Percentiles rank a stretch among this genome's conserved stretches.
These are phyloP conservation scores for Colletotrichum somersetense DNA, from an alignment of 2,329 filamentous ascomycete species.

Conservation along the genomic window DNA sequence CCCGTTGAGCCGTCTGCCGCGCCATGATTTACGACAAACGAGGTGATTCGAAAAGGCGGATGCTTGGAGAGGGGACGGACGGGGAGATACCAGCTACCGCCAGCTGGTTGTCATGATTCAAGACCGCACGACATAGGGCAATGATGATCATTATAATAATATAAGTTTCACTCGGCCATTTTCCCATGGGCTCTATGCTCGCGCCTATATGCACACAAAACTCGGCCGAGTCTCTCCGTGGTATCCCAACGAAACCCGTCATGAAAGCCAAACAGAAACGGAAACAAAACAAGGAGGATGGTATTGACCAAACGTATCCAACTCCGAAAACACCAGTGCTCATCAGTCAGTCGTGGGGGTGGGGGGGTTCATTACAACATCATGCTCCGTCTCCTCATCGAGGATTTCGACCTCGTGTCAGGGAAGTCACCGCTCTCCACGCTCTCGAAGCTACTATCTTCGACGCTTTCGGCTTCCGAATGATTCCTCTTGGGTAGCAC, in stretches of 20 bases:
- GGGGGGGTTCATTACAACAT: slow-evolving; percentile 62
- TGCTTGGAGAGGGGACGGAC: slow-evolving; percentile 14
- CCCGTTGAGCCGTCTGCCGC: slow-evolving; percentile 70
- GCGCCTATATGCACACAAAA: slow-evolving; percentile 21
- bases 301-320: slow-evolving; percentile 35
- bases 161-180: slow-evolving; percentile 29
- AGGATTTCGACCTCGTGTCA: slow-evolving; percentile 46
- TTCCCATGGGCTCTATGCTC: slow-evolving; percentile 3
- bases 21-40: slow-evolving; percentile 56
- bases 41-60: slow-evolving; percentile 4
- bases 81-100: slow-evolving; percentile 12
- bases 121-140: slow-evolving; percentile 35
- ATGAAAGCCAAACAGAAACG: slow-evolving; percentile 25
- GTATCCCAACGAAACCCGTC: slow-evolving; percentile 28
- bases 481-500: slow-evolving; percentile 52
- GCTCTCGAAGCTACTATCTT: slow-evolving; percentile 50
- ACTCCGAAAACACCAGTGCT: slow-evolving; percentile 42
- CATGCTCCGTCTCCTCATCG: slow-evolving; percentile 67
- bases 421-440: slow-evolving; percentile 20
- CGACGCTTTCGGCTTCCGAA: slow-evolving; percentile 45
- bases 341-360: slow-evolving; percentile 22
- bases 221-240: slow-evolving; percentile 12
- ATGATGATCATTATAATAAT: slow-evolving; percentile 41
- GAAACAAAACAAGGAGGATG: slow-evolving; percentile 32
- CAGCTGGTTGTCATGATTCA: slow-evolving; percentile 31